Conservation (phyloP, 768 basidiomycete species). For the Baorangia bicolor region DNA sequence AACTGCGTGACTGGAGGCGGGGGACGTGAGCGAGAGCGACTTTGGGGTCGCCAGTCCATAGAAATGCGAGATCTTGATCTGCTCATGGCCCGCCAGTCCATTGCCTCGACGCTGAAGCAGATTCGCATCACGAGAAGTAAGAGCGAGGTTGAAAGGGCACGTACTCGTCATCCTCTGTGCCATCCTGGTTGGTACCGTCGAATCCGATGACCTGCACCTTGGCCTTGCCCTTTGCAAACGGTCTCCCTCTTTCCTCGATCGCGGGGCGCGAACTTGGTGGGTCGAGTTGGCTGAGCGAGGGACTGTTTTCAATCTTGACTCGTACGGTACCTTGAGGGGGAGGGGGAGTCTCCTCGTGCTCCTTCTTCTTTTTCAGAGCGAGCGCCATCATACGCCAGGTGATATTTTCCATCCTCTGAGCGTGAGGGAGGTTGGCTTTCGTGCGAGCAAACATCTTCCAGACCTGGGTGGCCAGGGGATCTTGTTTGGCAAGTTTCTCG, state of each 20-base stretch:
- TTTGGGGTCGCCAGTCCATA: slow-evolving; percentile 87
- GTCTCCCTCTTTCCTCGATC: slow-evolving; percentile 61
- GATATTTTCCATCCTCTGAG: slow-evolving; percentile 95
- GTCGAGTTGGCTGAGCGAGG: not conserved
- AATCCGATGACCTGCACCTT: slow-evolving; percentile 80
- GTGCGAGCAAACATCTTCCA: slow-evolving; percentile 96
- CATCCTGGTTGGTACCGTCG: slow-evolving; percentile 72
- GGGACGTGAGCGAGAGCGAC: slow-evolving; percentile 76
- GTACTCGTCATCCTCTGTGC: slow-evolving; percentile 72
- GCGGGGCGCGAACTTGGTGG: slow-evolving; percentile 6
- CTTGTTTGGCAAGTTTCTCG: slow-evolving; percentile 71
- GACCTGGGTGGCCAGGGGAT: slow-evolving; percentile 92
- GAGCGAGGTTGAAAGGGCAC: slow-evolving; percentile 34
- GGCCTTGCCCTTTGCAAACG: slow-evolving; percentile 78
- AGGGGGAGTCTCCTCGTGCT: slow-evolving; percentile 48
- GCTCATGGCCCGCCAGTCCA: slow-evolving; percentile 95
- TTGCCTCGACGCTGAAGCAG: slow-evolving; percentile 49
- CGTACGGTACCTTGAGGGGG: slow-evolving; percentile 1
- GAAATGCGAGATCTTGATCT: slow-evolving; percentile 86
- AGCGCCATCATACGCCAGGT: slow-evolving; percentile 99
- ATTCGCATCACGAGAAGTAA: slow-evolving; percentile 26
- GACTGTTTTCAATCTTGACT: slow-evolving; percentile 25
- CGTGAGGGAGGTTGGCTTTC: slow-evolving; percentile 87
- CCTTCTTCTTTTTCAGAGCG: slow-evolving; percentile 85
- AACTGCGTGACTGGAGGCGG: slow-evolving; percentile 52